A percentile compares a stretch with the other conserved stretches of the same genome.
These are phyloP conservation scores for Chiua virens DNA, from an alignment of 768 basidiomycete species.

Conservation along the genomic window DNA sequence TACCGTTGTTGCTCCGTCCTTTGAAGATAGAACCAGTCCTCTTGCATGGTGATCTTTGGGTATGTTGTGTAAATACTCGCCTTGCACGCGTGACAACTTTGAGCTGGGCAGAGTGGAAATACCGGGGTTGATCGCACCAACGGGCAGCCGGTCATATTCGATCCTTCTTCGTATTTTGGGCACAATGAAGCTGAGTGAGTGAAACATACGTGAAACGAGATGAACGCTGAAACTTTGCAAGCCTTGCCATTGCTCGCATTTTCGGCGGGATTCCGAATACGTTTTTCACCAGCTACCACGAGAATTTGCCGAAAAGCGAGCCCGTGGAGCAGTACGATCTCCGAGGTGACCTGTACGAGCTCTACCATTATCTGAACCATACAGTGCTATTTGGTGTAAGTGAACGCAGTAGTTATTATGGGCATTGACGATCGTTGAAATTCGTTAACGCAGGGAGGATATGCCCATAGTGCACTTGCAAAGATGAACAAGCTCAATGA, in stretches of 20 bases:
- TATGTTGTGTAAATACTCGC: constrained; percentile 30
- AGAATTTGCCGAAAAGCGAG: constrained; percentile 59
- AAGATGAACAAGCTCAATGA: constrained; percentile 48
- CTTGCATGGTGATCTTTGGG: constrained; percentile 82
- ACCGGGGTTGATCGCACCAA: constrained; percentile 55
- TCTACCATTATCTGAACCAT: constrained; percentile 84
- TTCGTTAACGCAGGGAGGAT: constrained; percentile 39
- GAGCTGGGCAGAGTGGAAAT: constrained; percentile 61
- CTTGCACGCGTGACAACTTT: constrained; percentile 1
- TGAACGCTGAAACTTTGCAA: constrained; percentile 25
- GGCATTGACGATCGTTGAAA: not conserved
- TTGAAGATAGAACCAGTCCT: constrained; percentile 65
- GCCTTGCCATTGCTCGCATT: constrained; percentile 75
- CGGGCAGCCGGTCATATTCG: constrained; percentile 67
- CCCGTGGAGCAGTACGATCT: constrained; percentile 65
- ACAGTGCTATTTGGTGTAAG: constrained; percentile 77
- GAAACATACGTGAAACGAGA: not conserved
- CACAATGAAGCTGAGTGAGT: constrained; percentile 82
- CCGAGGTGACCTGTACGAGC: constrained; percentile 68
- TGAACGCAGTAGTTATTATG: not conserved
- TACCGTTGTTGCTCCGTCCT: constrained; percentile 63
- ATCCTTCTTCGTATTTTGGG: constrained; percentile 77
- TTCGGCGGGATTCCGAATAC: constrained; percentile 70
- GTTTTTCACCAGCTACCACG: constrained; percentile 68
- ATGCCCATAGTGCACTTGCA: constrained; percentile 51